Evolutionary conservation across 176 grass and related monocot genomes (phyloP), one percentile per base, ranked within the genome.

Genomic region (Hyparrhenia diplandra): DNA sequence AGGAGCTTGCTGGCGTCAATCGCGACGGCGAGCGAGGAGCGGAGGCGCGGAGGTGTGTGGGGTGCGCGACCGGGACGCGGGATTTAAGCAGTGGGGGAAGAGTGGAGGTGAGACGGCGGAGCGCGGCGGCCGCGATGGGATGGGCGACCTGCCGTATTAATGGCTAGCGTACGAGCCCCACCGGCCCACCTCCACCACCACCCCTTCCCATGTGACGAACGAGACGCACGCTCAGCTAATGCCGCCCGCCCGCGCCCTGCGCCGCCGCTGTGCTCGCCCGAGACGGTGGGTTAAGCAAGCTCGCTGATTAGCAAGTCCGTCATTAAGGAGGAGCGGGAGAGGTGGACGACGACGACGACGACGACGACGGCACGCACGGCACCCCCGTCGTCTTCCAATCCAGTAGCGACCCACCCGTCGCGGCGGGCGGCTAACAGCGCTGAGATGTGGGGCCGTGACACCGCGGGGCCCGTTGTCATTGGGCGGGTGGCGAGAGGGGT

Each of bases 71-170:
- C 32, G 23, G 23, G 80, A 83, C 18, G 74, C 66, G 57, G 67
- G 54, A 68, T 85, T 89, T 81, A 89, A 85, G 82, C 82, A 28
- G n/a, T n/a, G 11, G 29, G 23, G 25, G n/a, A n/a, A n/a, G 37
- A 6, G 66, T 1, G 5, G n/a, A n/a, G n/a, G n/a, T n/a, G 36
- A 6, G 69, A 28, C 46, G 23, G 23, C 57, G 24, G 69, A 5
- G n/a, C 27, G 71, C 32, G 74, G 75, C 59, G 74, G 80, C 69
- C 81, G 68, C 63, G 87, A 81, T 60, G 66, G 77, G 82, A 89
- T 72, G 87, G 77, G 77, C 72, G 72, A 89, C 65, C 87, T 31
- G 87, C 78, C 82, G 28, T 59, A 89, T 82, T 89, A 82, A 82
- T 71, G 43, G 87, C 87, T 85, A 77, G 72, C 37, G 77, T 81